Percentiles rank a stretch among this genome's conserved stretches.
These are phyloP conservation scores for Laguncularia racemosa DNA, from an alignment of 345 rosid species.

Conservation along the genomic window DNA sequence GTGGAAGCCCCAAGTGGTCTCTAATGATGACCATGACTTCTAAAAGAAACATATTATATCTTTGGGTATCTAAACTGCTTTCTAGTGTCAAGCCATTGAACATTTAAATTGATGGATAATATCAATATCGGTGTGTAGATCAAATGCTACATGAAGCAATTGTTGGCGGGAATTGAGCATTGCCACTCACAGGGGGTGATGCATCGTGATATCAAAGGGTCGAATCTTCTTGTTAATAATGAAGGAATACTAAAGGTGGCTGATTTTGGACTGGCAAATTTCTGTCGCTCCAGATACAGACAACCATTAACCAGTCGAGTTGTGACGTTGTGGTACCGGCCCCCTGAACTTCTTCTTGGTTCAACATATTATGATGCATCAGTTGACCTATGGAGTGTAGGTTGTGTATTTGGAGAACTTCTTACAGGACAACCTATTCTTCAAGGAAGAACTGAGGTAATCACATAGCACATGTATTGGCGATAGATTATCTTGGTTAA, in stretches of 20 bases:
- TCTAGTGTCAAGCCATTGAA: not conserved
- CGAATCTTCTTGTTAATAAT: constrained; percentile 11
- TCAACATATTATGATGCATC: constrained; percentile 11
- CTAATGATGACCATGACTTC: too few species aligned
- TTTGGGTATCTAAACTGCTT: too few species aligned
- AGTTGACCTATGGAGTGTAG: constrained; percentile 32
- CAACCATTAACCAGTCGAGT: constrained; percentile 32
- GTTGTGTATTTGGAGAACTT: constrained; percentile 31
- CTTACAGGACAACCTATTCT: constrained; percentile 25
- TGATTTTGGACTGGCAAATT: constrained; percentile 28
- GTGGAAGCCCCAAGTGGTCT: too few species aligned
- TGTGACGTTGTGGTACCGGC: constrained; percentile 32
- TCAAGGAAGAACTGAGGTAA: constrained; percentile 37
- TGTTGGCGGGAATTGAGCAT: constrained; percentile 24
- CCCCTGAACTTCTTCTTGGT: constrained; percentile 33
- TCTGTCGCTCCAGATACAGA: constrained; percentile 10
- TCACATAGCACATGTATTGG: not conserved
- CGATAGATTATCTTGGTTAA: not conserved
- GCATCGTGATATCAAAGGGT: constrained; percentile 30
- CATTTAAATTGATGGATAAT: not conserved
- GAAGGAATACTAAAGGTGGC: constrained; percentile 29
- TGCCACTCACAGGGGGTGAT: constrained; percentile 26
- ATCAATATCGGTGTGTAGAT: constrained; percentile 8
- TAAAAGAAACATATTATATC: not conserved
- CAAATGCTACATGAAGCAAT: constrained; percentile 26